A percentile compares a stretch with the other conserved stretches of the same genome.
Conservation (phyloP, 2,329 filamentous ascomycete species). For the Fusarium globosum region DNA sequence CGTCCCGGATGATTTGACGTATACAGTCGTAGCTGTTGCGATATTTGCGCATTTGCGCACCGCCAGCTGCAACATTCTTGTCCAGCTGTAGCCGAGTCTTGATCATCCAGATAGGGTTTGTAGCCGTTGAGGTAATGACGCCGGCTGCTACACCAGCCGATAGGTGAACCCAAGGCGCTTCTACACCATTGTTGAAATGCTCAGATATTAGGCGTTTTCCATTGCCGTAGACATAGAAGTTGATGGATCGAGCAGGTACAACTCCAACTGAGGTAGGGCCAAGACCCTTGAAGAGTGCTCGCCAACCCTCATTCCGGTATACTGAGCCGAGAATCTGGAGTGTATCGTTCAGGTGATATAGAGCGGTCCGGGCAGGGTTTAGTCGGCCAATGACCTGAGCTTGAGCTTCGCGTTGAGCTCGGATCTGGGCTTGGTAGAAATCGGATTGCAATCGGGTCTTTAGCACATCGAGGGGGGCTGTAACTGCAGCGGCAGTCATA, state of each 20-base stretch:
- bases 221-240: conserved; percentile 94
- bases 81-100: conserved; percentile 95
- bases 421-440: conserved; percentile 89
- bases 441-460: conserved; percentile 95
- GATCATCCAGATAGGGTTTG: conserved; percentile 96
- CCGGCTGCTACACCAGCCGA: conserved; percentile 81
- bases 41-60: conserved; percentile 73
- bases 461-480: conserved; percentile 91
- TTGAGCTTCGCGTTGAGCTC: conserved; percentile 71
- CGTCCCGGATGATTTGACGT: conserved; percentile 80
- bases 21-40: conserved; percentile 90
- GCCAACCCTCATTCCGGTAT: conserved; percentile 82
- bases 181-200: conserved; percentile 75
- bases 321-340: conserved; percentile 86
- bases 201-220: conserved; percentile 85
- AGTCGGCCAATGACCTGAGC: conserved; percentile 60
- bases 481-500: conserved; percentile 92
- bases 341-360: conserved; percentile 85
- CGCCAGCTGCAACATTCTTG: conserved; percentile 77
- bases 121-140: conserved; percentile 87
- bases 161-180: conserved; percentile 82
- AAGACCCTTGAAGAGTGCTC: conserved; percentile 91
- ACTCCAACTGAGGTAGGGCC: conserved; percentile 92
- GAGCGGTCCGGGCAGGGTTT: conserved; percentile 71
- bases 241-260: conserved; percentile 89